Conservation (phyloP, 305 asterid genomes). For the Fraxinus nigra region DNA sequence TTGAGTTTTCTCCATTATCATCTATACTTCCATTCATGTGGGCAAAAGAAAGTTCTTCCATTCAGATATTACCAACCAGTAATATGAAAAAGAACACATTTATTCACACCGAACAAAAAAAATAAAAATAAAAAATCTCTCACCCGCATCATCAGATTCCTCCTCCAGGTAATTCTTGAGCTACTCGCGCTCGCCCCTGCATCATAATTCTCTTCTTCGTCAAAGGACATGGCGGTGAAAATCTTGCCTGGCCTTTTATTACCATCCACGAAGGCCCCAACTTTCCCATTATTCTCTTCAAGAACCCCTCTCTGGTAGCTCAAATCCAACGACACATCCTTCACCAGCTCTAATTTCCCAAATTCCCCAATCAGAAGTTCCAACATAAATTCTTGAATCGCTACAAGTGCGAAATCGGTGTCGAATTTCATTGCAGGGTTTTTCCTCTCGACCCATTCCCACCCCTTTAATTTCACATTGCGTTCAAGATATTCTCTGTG, state of each 20-base stretch:
- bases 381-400: conserved; percentile 53
- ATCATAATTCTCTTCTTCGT: conserved; percentile 33
- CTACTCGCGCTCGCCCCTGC: conserved; percentile 36
- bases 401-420: conserved; percentile 84
- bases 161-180: conserved; percentile 49
- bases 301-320: conserved; percentile 76
- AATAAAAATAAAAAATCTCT: conserved; percentile 10
- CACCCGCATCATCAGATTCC: conserved; percentile 87
- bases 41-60: neutral
- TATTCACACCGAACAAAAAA: neutral
- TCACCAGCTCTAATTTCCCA: conserved; percentile 71
- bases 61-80: neutral
- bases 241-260: conserved; percentile 90
- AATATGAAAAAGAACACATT: neutral
- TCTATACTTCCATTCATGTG: neutral
- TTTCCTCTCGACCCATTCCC: conserved; percentile 89
- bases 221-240: conserved; percentile 85
- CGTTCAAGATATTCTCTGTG: conserved; percentile 59
- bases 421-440: conserved; percentile 81
- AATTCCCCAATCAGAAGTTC: conserved; percentile 59
- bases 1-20: neutral
- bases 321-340: conserved; percentile 77
- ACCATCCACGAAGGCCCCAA: conserved; percentile 64
- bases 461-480: conserved; percentile 59
- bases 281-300: conserved; percentile 33